phyloP scores from a whole-genome alignment of 805 yeast genomes.

The Candida chauliodis region DNA sequence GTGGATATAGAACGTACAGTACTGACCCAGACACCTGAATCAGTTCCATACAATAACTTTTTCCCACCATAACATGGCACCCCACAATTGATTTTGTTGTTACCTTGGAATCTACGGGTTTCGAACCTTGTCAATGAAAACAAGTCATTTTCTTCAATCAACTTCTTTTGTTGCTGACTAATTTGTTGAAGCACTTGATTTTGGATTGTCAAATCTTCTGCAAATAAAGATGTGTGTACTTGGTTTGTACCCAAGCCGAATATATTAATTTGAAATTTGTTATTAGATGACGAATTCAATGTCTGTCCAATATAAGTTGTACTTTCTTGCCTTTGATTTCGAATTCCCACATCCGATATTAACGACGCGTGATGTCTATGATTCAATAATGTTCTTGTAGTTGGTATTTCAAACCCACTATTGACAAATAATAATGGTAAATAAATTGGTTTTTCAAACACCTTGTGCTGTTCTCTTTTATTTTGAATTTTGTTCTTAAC shows the following conservation, averaged over 20 bases:
- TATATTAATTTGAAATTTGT: constrained; percentile 49
- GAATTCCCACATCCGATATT: constrained; percentile 31
- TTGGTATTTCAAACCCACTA: constrained; percentile 75
- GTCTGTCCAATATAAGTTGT: constrained; percentile 23
- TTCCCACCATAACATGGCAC: constrained; percentile 95
- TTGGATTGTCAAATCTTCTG: constrained; percentile 58
- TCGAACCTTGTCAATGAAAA: constrained; percentile 74
- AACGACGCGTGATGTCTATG: constrained; percentile 33
- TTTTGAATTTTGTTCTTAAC: constrained; percentile 83
- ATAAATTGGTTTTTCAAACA: constrained; percentile 84
- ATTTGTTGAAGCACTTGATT: constrained; percentile 78
- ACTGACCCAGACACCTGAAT: constrained; percentile 82
- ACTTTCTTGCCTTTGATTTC: constrained; percentile 24
- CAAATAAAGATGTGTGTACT: constrained; percentile 51
- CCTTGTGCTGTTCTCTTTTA: constrained; percentile 88
- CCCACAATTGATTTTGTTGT: constrained; percentile 81
- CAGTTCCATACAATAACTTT: constrained; percentile 86
- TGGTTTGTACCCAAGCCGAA: constrained; percentile 53
- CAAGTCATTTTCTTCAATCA: constrained; percentile 71
- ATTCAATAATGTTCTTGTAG: constrained; percentile 43
- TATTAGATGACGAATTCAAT: constrained; percentile 16
- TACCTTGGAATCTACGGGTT: constrained; percentile 68
- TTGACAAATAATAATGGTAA: constrained; percentile 71
- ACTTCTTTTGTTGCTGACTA: constrained; percentile 70
- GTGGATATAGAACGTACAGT: constrained; percentile 58